phyloP scores from a whole-genome alignment of 2,329 filamentous ascomycete genomes.

The Neopestalotiopsis clavispora region DNA sequence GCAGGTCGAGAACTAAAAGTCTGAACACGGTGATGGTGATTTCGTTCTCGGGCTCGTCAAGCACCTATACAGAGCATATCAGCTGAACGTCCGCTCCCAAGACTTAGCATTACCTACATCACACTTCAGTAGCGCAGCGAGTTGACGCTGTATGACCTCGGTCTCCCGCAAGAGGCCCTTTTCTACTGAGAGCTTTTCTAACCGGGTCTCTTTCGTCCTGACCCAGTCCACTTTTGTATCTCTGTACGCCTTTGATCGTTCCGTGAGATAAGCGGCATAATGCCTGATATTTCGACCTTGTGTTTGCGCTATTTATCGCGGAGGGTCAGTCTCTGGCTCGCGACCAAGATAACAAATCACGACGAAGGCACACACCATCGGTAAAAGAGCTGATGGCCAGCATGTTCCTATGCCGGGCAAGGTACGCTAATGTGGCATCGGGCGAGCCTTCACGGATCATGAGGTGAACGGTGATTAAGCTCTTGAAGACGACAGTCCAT shows the following conservation, averaged over 20 bases:
- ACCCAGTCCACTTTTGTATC: slow-evolving; percentile 92
- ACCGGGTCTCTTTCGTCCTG: slow-evolving; percentile 76
- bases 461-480: slow-evolving; percentile 90
- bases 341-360: neutral
- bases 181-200: slow-evolving; percentile 86
- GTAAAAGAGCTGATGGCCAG: slow-evolving; percentile 90
- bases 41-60: slow-evolving; percentile 93
- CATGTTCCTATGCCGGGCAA: slow-evolving; percentile 81
- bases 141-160: slow-evolving; percentile 86
- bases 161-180: slow-evolving; percentile 93
- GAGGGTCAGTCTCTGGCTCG: slow-evolving; percentile 25
- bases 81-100: neutral
- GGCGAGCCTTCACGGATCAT: slow-evolving; percentile 96
- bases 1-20: slow-evolving; percentile 84
- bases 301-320: slow-evolving; percentile 71
- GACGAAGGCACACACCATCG: slow-evolving; percentile 68
- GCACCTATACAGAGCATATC: slow-evolving; percentile 59
- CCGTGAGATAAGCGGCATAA: slow-evolving; percentile 85
- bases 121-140: slow-evolving; percentile 84
- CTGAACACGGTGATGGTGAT: slow-evolving; percentile 95
- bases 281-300: slow-evolving; percentile 94
- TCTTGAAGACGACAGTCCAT: slow-evolving; percentile 99
- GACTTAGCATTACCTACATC: slow-evolving; percentile 64
- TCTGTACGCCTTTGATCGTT: slow-evolving; percentile 81
- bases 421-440: slow-evolving; percentile 84